Conservation (phyloP, 1,284 basidiomycete species). For the Moesziomyces sp. region DNA sequence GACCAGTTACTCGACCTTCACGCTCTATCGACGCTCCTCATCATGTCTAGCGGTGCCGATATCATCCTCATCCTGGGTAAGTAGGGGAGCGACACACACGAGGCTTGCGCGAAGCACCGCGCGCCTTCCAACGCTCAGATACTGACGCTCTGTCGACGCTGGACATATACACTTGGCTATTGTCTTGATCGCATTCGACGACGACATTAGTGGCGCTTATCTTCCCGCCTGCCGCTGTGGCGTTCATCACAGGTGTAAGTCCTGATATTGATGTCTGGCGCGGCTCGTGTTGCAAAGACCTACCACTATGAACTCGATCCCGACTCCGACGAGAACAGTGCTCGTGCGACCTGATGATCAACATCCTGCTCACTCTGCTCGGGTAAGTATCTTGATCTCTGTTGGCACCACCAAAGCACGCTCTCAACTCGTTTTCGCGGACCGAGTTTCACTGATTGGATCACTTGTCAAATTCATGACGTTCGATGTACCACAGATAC, state of each 20-base stretch:
- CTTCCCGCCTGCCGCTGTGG: conserved; percentile 73
- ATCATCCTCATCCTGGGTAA: conserved; percentile 51
- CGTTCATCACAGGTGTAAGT: conserved; percentile 75
- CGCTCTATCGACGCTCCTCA: not conserved
- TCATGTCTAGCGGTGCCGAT: conserved; percentile 39
- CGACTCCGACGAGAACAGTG: conserved; percentile 21
- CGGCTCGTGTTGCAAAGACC: not conserved
- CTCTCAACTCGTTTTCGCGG: too few species aligned
- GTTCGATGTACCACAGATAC: conserved; percentile 10
- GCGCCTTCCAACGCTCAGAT: too few species aligned
- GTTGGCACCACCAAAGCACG: too few species aligned
- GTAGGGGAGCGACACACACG: not conserved
- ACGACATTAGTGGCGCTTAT: conserved; percentile 74
- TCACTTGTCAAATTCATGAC: not conserved
- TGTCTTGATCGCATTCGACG: not conserved
- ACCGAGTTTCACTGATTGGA: too few species aligned
- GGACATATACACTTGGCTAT: not conserved
- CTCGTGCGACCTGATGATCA: conserved; percentile 78
- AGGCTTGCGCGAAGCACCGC: too few species aligned
- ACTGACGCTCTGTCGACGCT: too few species aligned
- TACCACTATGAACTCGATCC: not conserved
- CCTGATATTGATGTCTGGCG: too few species aligned
- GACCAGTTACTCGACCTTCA: not conserved
- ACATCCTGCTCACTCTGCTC: conserved; percentile 78
- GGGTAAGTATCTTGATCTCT: conserved; percentile 54